phyloP scores from a whole-genome alignment of 2,329 filamentous ascomycete species.

The Alternaria consortialis region DNA sequence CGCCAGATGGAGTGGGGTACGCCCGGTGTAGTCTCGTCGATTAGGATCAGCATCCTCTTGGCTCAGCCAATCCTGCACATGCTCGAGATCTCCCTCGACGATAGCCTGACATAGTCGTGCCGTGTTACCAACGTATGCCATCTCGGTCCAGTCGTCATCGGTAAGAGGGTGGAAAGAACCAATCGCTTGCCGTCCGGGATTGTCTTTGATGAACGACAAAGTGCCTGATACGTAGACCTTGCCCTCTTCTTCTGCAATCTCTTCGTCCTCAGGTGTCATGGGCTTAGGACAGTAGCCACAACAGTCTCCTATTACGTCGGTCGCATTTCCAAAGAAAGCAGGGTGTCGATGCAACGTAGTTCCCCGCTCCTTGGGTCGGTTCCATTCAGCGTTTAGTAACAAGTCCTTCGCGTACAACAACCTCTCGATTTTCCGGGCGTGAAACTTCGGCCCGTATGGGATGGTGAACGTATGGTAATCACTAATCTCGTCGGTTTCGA shows the following conservation, averaged over 20 bases:
- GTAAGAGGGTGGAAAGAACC: slow-evolving; percentile 82
- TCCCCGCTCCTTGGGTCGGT: slow-evolving; percentile 75
- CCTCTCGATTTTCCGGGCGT: slow-evolving; percentile 78
- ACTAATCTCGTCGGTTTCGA: slow-evolving; percentile 77
- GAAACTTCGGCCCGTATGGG: slow-evolving; percentile 66
- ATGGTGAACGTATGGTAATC: slow-evolving; percentile 76
- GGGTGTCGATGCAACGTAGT: slow-evolving; percentile 85
- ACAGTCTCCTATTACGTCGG: slow-evolving; percentile 79
- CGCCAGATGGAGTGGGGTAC: slow-evolving; percentile 81
- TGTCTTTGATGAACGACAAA: slow-evolving; percentile 78
- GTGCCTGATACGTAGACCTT: slow-evolving; percentile 80
- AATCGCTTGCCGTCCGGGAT: slow-evolving; percentile 79
- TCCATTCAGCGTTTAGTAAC: slow-evolving; percentile 85
- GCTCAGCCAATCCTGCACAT: slow-evolving; percentile 73
- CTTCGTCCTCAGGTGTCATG: slow-evolving; percentile 73
- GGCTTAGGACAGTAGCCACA: slow-evolving; percentile 80
- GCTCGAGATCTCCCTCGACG: slow-evolving; percentile 74
- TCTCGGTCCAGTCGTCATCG: slow-evolving; percentile 86
- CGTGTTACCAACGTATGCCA: slow-evolving; percentile 87
- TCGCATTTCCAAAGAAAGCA: slow-evolving; percentile 79
- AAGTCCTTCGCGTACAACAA: slow-evolving; percentile 83
- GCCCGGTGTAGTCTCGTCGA: slow-evolving; percentile 67
- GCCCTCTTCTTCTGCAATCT: slow-evolving; percentile 74
- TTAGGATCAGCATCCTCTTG: slow-evolving; percentile 76
- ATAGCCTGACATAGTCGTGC: slow-evolving; percentile 82